Percentiles rank a stretch among this genome's conserved stretches.
phyloP scores from a whole-genome alignment of 2,329 filamentous ascomycete genomes.

The Aspergillus tubingensis region DNA sequence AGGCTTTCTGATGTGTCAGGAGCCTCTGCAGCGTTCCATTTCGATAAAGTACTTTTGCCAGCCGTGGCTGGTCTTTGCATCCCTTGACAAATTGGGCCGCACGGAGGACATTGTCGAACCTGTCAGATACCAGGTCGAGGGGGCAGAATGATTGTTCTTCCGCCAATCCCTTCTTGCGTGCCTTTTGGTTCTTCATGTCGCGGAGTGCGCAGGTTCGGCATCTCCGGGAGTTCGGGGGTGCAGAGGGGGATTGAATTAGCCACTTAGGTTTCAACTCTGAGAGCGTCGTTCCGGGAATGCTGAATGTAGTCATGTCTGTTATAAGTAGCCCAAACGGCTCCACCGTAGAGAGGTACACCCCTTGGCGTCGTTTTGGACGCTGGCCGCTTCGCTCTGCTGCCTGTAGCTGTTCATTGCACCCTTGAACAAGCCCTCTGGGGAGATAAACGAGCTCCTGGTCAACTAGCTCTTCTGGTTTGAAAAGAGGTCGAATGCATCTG shows the following conservation, averaged over 20 bases:
- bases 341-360: conserved; percentile 55
- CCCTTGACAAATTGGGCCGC: conserved; percentile 43
- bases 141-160: conserved; percentile 59
- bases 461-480: conserved; percentile 57
- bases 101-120: conserved; percentile 47
- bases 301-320: conserved; percentile 66
- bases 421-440: conserved; percentile 45
- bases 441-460: conserved; percentile 58
- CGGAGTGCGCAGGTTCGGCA: conserved; percentile 74
- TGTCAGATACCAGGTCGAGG: conserved; percentile 59
- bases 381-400: conserved; percentile 46
- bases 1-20: conserved; percentile 34
- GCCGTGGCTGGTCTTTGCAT: conserved; percentile 39
- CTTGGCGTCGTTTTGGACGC: conserved; percentile 53
- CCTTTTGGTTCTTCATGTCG: conserved; percentile 49
- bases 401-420: conserved; percentile 58
- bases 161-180: conserved; percentile 30
- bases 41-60: conserved; percentile 37
- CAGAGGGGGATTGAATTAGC: conserved; percentile 73
- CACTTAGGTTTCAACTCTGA: conserved; percentile 85
- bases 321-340: conserved; percentile 68
- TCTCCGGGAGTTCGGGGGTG: conserved; percentile 62
- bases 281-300: conserved; percentile 41
- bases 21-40: conserved; percentile 40
- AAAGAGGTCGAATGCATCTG: conserved; percentile 54